Percentiles rank a stretch among this genome's conserved stretches.
Conservation (phyloP, 2,329 filamentous ascomycete genomes). For the Didymella lethalis region DNA sequence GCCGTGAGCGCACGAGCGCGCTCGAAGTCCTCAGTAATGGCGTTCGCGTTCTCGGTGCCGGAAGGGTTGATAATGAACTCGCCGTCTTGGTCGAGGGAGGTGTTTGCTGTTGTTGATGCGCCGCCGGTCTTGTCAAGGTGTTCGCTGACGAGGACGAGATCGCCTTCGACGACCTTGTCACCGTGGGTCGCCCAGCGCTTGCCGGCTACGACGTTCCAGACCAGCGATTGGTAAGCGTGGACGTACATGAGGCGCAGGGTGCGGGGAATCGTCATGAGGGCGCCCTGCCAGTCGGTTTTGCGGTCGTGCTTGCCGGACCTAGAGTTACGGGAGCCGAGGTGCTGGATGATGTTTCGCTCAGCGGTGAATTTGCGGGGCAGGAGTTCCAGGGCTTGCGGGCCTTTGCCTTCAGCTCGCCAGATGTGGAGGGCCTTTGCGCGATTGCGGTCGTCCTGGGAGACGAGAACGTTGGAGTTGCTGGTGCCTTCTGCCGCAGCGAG, state of each 20-base stretch:
- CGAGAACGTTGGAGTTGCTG: conserved; percentile 53
- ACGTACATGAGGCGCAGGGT: conserved; percentile 92
- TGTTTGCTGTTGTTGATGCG: conserved; percentile 36
- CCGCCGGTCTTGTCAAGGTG: conserved; percentile 59
- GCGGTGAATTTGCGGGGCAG: conserved; percentile 84
- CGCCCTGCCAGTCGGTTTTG: conserved; percentile 77
- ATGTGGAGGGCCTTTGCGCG: conserved; percentile 80
- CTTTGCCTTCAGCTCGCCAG: conserved; percentile 70
- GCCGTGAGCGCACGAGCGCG: conserved; percentile 77
- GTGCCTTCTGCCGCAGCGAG: conserved; percentile 61
- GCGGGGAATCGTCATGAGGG: conserved; percentile 79
- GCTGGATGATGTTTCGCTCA: conserved; percentile 79
- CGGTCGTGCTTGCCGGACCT: conserved; percentile 57
- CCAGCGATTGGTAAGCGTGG: conserved; percentile 92
- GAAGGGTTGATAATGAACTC: conserved; percentile 71
- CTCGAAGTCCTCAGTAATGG: conserved; percentile 65
- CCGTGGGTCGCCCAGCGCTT: conserved; percentile 82
- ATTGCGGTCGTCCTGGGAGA: conserved; percentile 77
- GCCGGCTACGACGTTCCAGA: conserved; percentile 89
- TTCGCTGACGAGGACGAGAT: conserved; percentile 76
- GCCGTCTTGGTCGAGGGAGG: conserved; percentile 64
- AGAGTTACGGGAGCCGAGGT: conserved; percentile 64
- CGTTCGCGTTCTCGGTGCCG: conserved; percentile 63
- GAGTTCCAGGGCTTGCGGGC: conserved; percentile 67
- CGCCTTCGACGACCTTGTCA: conserved; percentile 77